A percentile compares a stretch with the other conserved stretches of the same genome.
These are phyloP conservation scores for Sphaerostilbella broomeana DNA, from an alignment of 2,329 filamentous ascomycete genomes.

Conservation along the genomic window DNA sequence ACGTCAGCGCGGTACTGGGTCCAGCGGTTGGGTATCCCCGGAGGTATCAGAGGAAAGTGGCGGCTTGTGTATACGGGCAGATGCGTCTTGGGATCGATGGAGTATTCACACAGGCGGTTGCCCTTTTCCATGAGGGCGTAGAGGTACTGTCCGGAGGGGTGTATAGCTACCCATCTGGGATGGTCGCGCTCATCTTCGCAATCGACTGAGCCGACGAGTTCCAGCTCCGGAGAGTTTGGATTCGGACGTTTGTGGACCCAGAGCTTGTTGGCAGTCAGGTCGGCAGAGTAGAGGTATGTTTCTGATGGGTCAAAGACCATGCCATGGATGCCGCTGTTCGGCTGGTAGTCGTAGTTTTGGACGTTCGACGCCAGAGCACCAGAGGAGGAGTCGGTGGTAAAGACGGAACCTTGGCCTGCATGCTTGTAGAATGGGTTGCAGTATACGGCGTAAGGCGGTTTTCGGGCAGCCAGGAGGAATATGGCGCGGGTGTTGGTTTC, in stretches of 20 bases:
- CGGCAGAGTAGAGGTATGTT: constrained; percentile 71
- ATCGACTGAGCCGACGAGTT: constrained; percentile 64
- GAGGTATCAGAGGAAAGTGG: constrained; percentile 71
- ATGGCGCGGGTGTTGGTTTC: constrained; percentile 82
- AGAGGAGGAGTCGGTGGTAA: constrained; percentile 46
- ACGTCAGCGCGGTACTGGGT: constrained; percentile 79
- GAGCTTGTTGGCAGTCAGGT: constrained; percentile 70
- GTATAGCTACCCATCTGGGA: constrained; percentile 82
- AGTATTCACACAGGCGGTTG: constrained; percentile 75
- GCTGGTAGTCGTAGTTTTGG: constrained; percentile 67
- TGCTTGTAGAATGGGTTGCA: constrained; percentile 87
- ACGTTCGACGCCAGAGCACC: constrained; percentile 58
- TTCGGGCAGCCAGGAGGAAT: constrained; percentile 73
- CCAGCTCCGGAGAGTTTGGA: constrained; percentile 45
- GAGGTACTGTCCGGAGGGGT: constrained; percentile 68
- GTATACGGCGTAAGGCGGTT: constrained; percentile 76
- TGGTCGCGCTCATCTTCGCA: constrained; percentile 68
- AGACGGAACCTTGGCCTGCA: constrained; percentile 75
- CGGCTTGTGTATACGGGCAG: constrained; percentile 73
- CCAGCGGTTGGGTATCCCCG: constrained; percentile 50
- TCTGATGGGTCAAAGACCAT: constrained; percentile 74
- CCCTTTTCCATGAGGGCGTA: constrained; percentile 89
- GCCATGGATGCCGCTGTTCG: constrained; percentile 67
- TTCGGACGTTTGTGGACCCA: constrained; percentile 70
- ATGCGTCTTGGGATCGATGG: constrained; percentile 66